These are phyloP conservation scores for Lachancea nothofagi DNA, from an alignment of 805 yeast species.

Conservation along the genomic window DNA sequence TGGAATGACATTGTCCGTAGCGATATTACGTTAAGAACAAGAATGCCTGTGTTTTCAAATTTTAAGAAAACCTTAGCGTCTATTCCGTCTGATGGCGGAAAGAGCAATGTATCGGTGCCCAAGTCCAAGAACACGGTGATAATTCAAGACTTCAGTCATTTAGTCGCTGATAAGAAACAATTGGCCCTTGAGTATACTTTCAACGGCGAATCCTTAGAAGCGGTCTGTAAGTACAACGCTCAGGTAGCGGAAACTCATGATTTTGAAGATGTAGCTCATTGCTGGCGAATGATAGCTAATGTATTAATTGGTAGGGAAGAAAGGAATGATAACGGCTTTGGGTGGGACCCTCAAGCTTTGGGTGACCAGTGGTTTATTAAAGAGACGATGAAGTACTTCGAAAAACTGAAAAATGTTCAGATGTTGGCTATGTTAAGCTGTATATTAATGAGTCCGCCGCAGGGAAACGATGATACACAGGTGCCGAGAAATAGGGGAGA, in stretches of 20 bases:
- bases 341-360: conserved; percentile 80
- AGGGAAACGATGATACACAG: neutral
- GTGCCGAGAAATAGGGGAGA: neutral
- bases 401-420: conserved; percentile 61
- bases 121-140: conserved; percentile 50
- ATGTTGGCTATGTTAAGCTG: conserved; percentile 89
- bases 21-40: conserved; percentile 45
- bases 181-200: conserved; percentile 63
- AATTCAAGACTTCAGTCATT: conserved; percentile 56
- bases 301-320: conserved; percentile 29
- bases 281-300: conserved; percentile 60
- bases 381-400: conserved; percentile 60
- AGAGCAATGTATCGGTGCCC: conserved; percentile 23
- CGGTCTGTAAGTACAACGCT: conserved; percentile 64
- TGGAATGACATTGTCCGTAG: conserved; percentile 60
- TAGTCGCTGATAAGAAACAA: conserved; percentile 71
- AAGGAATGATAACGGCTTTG: conserved; percentile 35
- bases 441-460: conserved; percentile 35
- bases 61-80: conserved; percentile 25
- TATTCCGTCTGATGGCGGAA: conserved; percentile 21
- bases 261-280: conserved; percentile 56
- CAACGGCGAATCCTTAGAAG: conserved; percentile 57
- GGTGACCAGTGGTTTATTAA: conserved; percentile 64
- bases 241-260: conserved; percentile 62
- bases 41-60: conserved; percentile 41